Evolutionary conservation across 2,329 filamentous ascomycete species (phyloP).

Genomic region (Fusarium coicis): DNA sequence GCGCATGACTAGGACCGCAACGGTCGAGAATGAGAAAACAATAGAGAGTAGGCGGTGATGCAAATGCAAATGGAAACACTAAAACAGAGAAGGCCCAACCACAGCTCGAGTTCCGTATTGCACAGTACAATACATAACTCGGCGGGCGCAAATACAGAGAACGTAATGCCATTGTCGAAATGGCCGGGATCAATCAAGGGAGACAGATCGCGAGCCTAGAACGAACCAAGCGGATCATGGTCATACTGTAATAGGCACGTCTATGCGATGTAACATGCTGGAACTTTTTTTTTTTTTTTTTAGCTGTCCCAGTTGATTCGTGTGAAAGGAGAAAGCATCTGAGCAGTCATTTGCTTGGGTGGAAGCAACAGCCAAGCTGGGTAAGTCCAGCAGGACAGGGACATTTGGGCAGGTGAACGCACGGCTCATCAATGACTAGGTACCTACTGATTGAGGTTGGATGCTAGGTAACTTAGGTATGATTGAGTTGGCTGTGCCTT

Average conservation of each 20-base stretch:
- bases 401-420: not conserved
- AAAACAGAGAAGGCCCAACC: constrained; percentile 10
- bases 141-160: constrained; percentile 18
- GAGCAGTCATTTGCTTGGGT: constrained; percentile 8
- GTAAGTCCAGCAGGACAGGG: constrained; percentile 4
- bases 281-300: not conserved
- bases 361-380: not conserved
- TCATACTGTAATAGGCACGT: not conserved
- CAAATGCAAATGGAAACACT: not conserved
- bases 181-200: constrained; percentile 15
- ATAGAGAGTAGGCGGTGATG: constrained; percentile 21
- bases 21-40: constrained; percentile 5
- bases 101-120: constrained; percentile 7
- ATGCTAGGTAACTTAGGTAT: not conserved
- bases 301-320: constrained; percentile 3
- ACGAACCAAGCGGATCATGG: constrained; percentile 13
- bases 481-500: not conserved
- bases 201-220: constrained; percentile 34
- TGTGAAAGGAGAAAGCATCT: constrained; percentile 6
- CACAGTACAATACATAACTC: not conserved
- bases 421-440: constrained; percentile 1
- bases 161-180: constrained; percentile 15
- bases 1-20: constrained; percentile 10
- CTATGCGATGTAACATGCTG: constrained; percentile 25
- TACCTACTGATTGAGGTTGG: not conserved